phyloP scores from a whole-genome alignment of 805 yeast species.

The Hanseniaspora occidentalis region DNA sequence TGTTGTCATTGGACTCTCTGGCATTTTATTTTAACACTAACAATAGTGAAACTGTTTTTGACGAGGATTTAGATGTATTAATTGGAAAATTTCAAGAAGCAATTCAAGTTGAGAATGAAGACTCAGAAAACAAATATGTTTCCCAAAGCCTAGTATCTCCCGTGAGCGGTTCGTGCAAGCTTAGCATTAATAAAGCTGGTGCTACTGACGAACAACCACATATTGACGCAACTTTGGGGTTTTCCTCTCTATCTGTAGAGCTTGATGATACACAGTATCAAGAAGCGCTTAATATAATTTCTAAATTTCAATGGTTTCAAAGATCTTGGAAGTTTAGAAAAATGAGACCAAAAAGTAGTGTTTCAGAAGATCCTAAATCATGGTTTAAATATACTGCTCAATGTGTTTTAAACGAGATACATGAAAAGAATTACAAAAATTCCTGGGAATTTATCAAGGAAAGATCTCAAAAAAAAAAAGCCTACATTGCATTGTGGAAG shows the following conservation, averaged over 20 bases:
- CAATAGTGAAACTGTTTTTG: slow-evolving; percentile 29
- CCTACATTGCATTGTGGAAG: slow-evolving; percentile 60
- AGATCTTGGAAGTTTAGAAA: slow-evolving; percentile 65
- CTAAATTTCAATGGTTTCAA: slow-evolving; percentile 66
- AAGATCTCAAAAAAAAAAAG: slow-evolving; percentile 59
- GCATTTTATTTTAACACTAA: slow-evolving; percentile 80
- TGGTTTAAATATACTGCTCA: slow-evolving; percentile 79
- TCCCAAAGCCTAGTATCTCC: slow-evolving; percentile 63
- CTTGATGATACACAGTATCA: slow-evolving; percentile 77
- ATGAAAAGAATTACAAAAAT: slow-evolving; percentile 70
- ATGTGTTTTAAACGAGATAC: slow-evolving; percentile 70
- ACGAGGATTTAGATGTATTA: slow-evolving; percentile 37
- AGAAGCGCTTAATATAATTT: slow-evolving; percentile 68
- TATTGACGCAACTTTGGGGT: slow-evolving; percentile 58
- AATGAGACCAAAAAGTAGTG: slow-evolving; percentile 45
- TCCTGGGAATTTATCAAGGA: slow-evolving; percentile 73
- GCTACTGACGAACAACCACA: slow-evolving; percentile 60
- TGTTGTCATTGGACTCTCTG: slow-evolving; percentile 60
- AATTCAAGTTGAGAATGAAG: slow-evolving; percentile 25
- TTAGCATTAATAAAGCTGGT: slow-evolving; percentile 69
- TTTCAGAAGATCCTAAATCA: slow-evolving; percentile 49
- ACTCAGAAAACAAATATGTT: slow-evolving; percentile 17
- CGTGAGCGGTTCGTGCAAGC: slow-evolving; percentile 75
- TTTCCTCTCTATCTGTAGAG: slow-evolving; percentile 81
- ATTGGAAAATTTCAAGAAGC: slow-evolving; percentile 35